Percentiles rank a stretch among this genome's conserved stretches.
Conservation (phyloP, 2,329 filamentous ascomycete genomes). For the Diaporthe velutina region DNA sequence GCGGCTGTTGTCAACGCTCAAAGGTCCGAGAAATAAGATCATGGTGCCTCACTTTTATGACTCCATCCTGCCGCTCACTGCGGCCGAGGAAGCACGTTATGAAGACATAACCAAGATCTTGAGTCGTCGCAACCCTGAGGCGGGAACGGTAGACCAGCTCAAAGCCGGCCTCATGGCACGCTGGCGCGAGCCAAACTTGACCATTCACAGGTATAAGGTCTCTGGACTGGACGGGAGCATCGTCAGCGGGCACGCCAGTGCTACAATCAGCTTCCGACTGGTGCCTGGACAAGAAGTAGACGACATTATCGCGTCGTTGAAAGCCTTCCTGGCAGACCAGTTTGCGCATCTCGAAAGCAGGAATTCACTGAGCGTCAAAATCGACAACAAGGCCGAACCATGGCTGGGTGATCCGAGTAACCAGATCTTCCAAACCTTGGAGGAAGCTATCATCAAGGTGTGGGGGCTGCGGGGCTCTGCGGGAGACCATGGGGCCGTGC, state of each 20-base stretch:
- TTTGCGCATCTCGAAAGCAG: conserved; percentile 83
- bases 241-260: conserved; percentile 90
- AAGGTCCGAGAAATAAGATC: conserved; percentile 83
- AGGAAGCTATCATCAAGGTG: conserved; percentile 84
- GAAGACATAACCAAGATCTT: conserved; percentile 85
- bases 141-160: conserved; percentile 73
- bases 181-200: conserved; percentile 95
- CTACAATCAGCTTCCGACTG: conserved; percentile 88
- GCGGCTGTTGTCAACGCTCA: conserved; percentile 83
- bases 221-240: conserved; percentile 93
- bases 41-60: conserved; percentile 93
- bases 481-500: background rate
- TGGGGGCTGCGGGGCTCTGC: conserved; percentile 73
- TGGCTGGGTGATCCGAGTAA: conserved; percentile 96
- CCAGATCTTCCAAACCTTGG: conserved; percentile 89
- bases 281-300: conserved; percentile 94
- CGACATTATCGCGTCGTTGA: conserved; percentile 77
- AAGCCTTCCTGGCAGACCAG: conserved; percentile 74
- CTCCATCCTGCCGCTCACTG: conserved; percentile 79
- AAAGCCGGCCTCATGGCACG: conserved; percentile 90
- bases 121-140: conserved; percentile 76
- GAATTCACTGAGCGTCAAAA: conserved; percentile 83
- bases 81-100: conserved; percentile 84
- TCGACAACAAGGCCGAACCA: conserved; percentile 94
- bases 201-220: conserved; percentile 92